Conservation (phyloP, 345 rosid species). For the Moricandia moricandioides region DNA sequence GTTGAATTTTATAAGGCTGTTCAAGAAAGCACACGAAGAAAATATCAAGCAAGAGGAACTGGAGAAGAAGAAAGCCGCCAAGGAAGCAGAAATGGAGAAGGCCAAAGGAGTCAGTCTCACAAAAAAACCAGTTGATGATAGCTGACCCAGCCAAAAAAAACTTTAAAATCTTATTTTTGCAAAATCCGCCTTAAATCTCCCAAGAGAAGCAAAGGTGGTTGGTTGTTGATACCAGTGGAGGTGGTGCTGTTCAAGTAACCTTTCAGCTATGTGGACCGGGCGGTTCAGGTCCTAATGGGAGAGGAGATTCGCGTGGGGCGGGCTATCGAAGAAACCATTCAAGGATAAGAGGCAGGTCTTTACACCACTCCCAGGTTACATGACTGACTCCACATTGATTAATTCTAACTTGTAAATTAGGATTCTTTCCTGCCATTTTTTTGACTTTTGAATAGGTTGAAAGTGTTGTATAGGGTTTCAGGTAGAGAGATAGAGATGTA, state of each 20-base stretch:
- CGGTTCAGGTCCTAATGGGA: not conserved
- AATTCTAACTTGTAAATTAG: conserved; percentile 39
- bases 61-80: conserved; percentile 87
- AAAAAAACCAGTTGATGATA: conserved; percentile 51
- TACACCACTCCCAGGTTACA: conserved; percentile 26
- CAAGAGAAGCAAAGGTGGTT: conserved; percentile 5
- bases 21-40: conserved; percentile 94
- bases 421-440: not conserved
- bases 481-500: conserved; percentile 15
- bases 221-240: conserved; percentile 11
- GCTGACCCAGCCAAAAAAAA: conserved; percentile 29
- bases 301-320: conserved; percentile 1
- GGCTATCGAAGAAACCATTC: conserved; percentile 35
- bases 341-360: conserved; percentile 25
- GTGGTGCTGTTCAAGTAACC: conserved; percentile 27
- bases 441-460: conserved; percentile 24
- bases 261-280: conserved; percentile 14
- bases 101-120: conserved; percentile 66
- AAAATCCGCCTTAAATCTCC: conserved; percentile 19
- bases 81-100: conserved; percentile 94
- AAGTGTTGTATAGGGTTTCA: conserved; percentile 41
- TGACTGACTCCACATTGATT: conserved; percentile 24
- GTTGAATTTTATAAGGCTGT: conserved; percentile 76
- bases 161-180: not conserved
- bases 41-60: conserved; percentile 81